phyloP scores from a whole-genome alignment of 768 basidiomycete species.

The Xanthoconium stramineum region DNA sequence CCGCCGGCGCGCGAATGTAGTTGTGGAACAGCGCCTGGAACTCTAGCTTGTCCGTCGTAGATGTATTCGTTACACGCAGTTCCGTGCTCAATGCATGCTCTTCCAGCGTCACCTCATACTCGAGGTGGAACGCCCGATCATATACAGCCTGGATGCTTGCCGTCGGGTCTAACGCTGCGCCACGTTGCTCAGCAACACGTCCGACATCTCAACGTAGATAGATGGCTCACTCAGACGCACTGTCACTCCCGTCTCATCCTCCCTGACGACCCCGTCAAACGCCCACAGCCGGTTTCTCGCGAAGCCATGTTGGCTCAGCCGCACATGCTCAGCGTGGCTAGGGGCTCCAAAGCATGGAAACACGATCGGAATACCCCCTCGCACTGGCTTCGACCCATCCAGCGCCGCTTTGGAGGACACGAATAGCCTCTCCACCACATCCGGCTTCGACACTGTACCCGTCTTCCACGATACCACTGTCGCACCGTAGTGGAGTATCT shows the following conservation, averaged over 20 bases:
- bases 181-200: constrained; percentile 1
- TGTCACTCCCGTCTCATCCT: constrained; percentile 70
- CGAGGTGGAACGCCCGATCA: constrained; percentile 63
- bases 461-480: constrained; percentile 86
- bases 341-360: constrained; percentile 92
- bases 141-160: constrained; percentile 57
- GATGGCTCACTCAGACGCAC: constrained; percentile 65
- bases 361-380: constrained; percentile 57
- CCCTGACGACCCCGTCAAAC: constrained; percentile 59
- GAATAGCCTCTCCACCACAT: constrained; percentile 68
- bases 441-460: constrained; percentile 32
- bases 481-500: constrained; percentile 78
- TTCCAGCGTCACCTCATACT: constrained; percentile 77
- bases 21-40: constrained; percentile 95
- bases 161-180: constrained; percentile 61
- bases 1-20: constrained; percentile 70
- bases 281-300: constrained; percentile 78
- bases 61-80: constrained; percentile 76
- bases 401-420: constrained; percentile 75
- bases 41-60: constrained; percentile 48
- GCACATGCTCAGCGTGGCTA: constrained; percentile 63
- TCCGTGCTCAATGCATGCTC: constrained; percentile 73
- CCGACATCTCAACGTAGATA: neutral
- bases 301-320: constrained; percentile 87
- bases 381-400: constrained; percentile 77